These are phyloP conservation scores for Theobroma grandiflorum DNA, from an alignment of 441 rosid species.

Conservation along the genomic window DNA sequence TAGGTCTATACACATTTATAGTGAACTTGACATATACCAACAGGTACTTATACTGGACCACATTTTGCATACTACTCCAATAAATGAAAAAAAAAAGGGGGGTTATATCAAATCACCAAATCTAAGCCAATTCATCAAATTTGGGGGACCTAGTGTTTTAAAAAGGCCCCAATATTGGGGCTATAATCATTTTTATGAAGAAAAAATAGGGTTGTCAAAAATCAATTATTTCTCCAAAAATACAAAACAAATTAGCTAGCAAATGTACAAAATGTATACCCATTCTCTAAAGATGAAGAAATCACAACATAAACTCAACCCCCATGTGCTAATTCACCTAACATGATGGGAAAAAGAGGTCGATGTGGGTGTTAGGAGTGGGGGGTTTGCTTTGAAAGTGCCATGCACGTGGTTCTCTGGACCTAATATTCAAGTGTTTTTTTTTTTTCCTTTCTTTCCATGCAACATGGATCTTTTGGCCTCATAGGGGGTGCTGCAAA, in stretches of 20 bases:
- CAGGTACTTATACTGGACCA: neutral
- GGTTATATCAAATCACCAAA: no score
- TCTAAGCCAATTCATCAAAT: neutral
- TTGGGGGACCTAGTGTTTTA: neutral
- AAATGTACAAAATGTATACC: neutral
- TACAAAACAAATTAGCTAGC: neutral
- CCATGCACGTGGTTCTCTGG: conserved; percentile 7
- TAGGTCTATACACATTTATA: no score
- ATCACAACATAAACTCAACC: neutral
- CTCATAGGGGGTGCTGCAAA: neutral
- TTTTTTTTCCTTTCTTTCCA: neutral
- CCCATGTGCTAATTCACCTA: conserved; percentile 20
- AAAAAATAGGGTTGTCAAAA: neutral
- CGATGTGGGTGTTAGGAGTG: conserved; percentile 4
- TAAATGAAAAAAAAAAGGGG: no score
- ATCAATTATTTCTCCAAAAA: neutral
- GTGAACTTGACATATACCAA: no score
- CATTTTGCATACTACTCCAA: neutral
- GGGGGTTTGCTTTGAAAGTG: conserved; percentile 21
- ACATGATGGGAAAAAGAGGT: neutral
- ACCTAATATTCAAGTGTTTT: neutral
- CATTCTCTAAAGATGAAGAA: neutral
- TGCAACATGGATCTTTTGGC: conserved; percentile 12
- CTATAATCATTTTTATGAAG: neutral
- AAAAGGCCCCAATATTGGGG: neutral